Evolutionary conservation across 441 rosid genomes (phyloP).

Genomic region (Euphorbia celastroides): DNA sequence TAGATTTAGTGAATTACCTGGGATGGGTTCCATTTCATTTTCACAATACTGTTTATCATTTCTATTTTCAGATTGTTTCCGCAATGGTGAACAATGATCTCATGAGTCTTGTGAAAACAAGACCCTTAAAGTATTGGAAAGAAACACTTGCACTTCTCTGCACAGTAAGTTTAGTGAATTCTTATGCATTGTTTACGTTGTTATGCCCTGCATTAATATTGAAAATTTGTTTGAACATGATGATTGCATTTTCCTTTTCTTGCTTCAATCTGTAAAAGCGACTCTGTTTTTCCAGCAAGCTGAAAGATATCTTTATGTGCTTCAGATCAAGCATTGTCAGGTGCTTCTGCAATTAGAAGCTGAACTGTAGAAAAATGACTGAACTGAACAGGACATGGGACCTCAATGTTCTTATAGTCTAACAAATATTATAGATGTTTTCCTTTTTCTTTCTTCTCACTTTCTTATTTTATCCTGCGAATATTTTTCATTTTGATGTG

Average conservation of each 20-base stretch:
- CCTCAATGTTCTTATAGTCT: not conserved
- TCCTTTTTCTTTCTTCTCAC: not conserved
- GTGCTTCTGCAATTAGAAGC: not conserved
- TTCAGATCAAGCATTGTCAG: no score
- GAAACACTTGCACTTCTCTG: constrained; percentile 96
- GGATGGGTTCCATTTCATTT: not conserved
- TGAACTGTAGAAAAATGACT: not conserved
- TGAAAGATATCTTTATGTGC: no score
- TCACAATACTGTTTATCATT: constrained; percentile 5
- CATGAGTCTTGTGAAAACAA: constrained; percentile 58
- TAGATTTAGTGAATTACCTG: not conserved
- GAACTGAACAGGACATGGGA: not conserved
- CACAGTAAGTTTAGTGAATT: constrained; percentile 54
- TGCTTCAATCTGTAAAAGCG: not conserved
- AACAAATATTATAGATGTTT: not conserved
- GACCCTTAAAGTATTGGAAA: constrained; percentile 92
- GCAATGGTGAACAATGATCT: constrained; percentile 98
- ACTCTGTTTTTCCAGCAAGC: no score
- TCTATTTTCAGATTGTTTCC: constrained; percentile 70
- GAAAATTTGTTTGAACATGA: not conserved
- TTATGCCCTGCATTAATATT: not conserved
- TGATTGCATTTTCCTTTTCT: not conserved
- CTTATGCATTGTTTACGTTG: not conserved
- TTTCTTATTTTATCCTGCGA: not conserved
- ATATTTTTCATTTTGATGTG: not conserved